phyloP scores from a whole-genome alignment of 176 grass and related monocot genomes.

The Ensete glaucum region DNA sequence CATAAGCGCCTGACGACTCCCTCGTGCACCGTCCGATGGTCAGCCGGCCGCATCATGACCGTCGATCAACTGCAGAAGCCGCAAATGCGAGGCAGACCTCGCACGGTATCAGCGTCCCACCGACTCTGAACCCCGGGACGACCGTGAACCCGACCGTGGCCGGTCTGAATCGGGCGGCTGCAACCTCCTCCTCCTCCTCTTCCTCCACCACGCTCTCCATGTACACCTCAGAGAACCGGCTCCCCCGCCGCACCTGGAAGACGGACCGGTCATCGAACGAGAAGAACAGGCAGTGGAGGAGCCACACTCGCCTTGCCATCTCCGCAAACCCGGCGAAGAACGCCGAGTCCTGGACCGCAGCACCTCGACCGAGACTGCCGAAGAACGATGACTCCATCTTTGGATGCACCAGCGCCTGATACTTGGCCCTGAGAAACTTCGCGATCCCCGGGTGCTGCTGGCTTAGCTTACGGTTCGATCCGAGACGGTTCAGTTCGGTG shows the following conservation, averaged over 20 bases:
- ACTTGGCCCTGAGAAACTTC: slow-evolving; percentile 75
- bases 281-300: slow-evolving; percentile 87
- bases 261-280: slow-evolving; percentile 48
- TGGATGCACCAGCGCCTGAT: slow-evolving; percentile 70
- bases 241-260: slow-evolving; percentile 45
- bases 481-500: slow-evolving; percentile 49
- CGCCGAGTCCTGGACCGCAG: slow-evolving; percentile 59
- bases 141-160: slow-evolving; percentile 64
- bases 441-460: slow-evolving; percentile 36
- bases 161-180: background rate
- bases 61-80: background rate
- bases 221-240: slow-evolving; percentile 74
- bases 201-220: slow-evolving; percentile 61
- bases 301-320: slow-evolving; percentile 84
- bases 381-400: slow-evolving; percentile 94
- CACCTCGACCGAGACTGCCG: slow-evolving; percentile 66
- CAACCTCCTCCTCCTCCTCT: background rate
- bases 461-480: slow-evolving; percentile 36
- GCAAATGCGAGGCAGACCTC: slow-evolving; percentile 45
- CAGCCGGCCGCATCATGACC: background rate
- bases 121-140: slow-evolving; percentile 69
- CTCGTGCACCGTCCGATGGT: background rate
- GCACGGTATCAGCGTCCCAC: slow-evolving; percentile 54
- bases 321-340: slow-evolving; percentile 73
- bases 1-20: background rate